A percentile compares a stretch with the other conserved stretches of the same genome.
phyloP scores from a whole-genome alignment of 2,329 filamentous ascomycete species.

The Trichoderma aggressivum region DNA sequence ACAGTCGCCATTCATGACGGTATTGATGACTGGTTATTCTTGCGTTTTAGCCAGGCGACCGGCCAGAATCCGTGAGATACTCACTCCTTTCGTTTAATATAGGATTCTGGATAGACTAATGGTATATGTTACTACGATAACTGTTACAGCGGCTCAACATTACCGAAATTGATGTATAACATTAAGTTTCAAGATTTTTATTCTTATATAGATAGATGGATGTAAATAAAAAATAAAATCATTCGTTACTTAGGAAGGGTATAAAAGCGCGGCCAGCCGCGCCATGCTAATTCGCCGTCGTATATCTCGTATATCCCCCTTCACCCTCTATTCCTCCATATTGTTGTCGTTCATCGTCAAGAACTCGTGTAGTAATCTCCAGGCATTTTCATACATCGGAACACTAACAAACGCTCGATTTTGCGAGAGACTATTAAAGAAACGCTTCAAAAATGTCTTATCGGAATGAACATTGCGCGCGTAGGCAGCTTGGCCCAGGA shows the following conservation, averaged over 20 bases:
- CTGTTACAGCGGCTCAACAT: not conserved
- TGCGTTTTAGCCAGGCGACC: not conserved
- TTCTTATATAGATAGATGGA: not conserved
- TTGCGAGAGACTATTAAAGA: not conserved
- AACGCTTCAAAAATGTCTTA: slow-evolving; percentile 4
- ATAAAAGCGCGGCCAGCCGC: not conserved
- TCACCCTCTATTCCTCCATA: not conserved
- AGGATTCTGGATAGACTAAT: not conserved
- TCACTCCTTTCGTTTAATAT: too few relatives aligned
- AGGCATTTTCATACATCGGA: slow-evolving; percentile 1
- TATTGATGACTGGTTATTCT: not conserved
- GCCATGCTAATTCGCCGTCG: not conserved
- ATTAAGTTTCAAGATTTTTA: not conserved
- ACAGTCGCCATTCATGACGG: not conserved
- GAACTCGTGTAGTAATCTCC: not conserved
- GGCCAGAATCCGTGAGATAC: too few relatives aligned
- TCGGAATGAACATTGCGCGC: not conserved
- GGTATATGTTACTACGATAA: not conserved
- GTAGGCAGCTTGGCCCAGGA: not conserved
- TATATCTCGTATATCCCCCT: not conserved
- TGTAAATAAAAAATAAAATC: not conserved
- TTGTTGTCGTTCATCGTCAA: not conserved
- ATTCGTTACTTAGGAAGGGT: not conserved
- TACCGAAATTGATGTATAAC: not conserved
- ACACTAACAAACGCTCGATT: not conserved